Base-by-base conservation (phyloP, 306 rosid species). In the Parietaria judaica region DNA sequence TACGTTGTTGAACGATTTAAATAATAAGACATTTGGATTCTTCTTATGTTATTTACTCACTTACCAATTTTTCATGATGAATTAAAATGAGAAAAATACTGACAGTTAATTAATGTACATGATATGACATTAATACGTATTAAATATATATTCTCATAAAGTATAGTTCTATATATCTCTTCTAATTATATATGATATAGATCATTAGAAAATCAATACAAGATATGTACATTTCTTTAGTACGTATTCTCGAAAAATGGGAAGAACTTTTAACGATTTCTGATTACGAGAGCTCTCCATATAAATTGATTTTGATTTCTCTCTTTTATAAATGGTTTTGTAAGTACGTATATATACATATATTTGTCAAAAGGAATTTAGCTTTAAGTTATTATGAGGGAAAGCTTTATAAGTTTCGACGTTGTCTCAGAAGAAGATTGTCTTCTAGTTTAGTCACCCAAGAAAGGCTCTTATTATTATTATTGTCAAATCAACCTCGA, bases 321-420 rank as follows among this genome's bases (percentile, higher is more conserved):
- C 45, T 41, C 7, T 5, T 41, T 5, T 8, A 52, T 70, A 49
- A 63, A 67, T 60, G 53, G 48, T 55, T 67, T 70, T 79, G 54
- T 23, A 23, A 23, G 31, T 23, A 23, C 36, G 65, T 52, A 63
- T 56, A 44, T 46, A 46, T 39, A 60, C 47, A 63, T 56, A 44
- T 46, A 46, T 39, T 56, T 31, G 57, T 51, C 12, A 73, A 76
- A 81, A 84, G 81, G 62, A 76, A 75, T 48, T 70, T 63, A 61
- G 74, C 82, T 80, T 83, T 83, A 61, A 63, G 75, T 73, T 69
- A 23, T 56, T 72, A 57, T 67, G 70, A 62, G 36, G 38, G 53
- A 79, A 71, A 78, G 76, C 69, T 83, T 74, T 23, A 23, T 23
- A 23, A 49, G 75, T 66, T 60, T 62, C 6, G 59, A 76, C 13